A percentile compares a stretch with the other conserved stretches of the same genome.
These are phyloP conservation scores for Neopestalotiopsis sp. DNA, from an alignment of 2,329 filamentous ascomycete species.

Conservation along the genomic window DNA sequence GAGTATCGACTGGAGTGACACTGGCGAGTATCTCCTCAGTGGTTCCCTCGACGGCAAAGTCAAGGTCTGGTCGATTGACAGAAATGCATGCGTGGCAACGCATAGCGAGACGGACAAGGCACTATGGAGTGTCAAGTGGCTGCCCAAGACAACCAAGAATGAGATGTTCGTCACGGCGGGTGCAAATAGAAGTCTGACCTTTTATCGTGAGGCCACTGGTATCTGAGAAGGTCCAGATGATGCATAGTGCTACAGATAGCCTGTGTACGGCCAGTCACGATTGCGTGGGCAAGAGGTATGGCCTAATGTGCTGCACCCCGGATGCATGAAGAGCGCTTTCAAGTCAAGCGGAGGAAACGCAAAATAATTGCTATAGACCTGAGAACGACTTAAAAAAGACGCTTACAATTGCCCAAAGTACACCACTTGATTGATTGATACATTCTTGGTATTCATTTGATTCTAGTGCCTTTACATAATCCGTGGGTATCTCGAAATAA, in stretches of 20 bases:
- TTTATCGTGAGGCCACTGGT: conserved; percentile 85
- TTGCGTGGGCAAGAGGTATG: not conserved
- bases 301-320: not conserved
- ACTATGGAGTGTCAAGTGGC: conserved; percentile 84
- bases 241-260: not conserved
- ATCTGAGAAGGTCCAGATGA: not conserved
- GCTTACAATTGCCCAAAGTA: too few species aligned
- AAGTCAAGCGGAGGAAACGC: too few species aligned
- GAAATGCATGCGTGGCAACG: conserved; percentile 84
- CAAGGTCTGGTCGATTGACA: conserved; percentile 93
- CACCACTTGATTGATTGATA: too few species aligned
- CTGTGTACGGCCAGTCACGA: too few species aligned
- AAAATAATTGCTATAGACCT: too few species aligned
- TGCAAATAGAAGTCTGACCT: conserved; percentile 75
- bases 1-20: conserved; percentile 89
- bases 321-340: too few species aligned
- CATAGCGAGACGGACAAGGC: conserved; percentile 88
- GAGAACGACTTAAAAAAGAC: too few species aligned
- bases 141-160: conserved; percentile 72
- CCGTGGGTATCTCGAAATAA: too few species aligned
- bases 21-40: conserved; percentile 88
- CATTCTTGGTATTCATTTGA: too few species aligned
- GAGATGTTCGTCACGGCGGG: conserved; percentile 82
- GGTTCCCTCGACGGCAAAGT: conserved; percentile 91
- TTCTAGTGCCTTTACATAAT: too few species aligned